A percentile compares a stretch with the other conserved stretches of the same genome.
Conservation (phyloP, 2,329 filamentous ascomycete genomes). For the Incumbomyces lentus region DNA sequence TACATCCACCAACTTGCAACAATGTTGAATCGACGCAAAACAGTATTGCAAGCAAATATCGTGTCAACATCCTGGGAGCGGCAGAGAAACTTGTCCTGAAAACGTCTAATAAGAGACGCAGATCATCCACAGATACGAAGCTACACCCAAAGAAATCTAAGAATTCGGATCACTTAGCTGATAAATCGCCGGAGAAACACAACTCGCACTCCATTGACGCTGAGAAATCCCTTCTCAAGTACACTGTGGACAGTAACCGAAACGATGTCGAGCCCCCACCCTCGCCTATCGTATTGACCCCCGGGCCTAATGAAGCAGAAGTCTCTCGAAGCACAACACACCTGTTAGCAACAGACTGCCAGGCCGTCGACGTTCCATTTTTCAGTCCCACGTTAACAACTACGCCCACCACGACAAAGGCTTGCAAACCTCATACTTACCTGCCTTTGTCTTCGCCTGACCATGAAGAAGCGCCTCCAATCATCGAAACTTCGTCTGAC, state of each 20-base stretch:
- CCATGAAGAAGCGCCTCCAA: background rate
- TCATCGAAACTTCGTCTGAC: conserved; percentile 1
- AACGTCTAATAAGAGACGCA: background rate
- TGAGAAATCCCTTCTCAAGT: background rate
- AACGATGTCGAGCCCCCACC: no score
- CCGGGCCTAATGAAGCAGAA: no score
- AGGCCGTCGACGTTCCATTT: no score
- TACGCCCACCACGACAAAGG: no score
- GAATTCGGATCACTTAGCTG: background rate
- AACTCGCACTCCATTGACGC: background rate
- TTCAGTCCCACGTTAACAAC: no score
- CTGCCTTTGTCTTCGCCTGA: no score
- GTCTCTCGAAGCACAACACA: background rate
- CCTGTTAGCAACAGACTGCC: no score
- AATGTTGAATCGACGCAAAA: no score
- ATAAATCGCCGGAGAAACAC: background rate
- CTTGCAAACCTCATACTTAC: no score
- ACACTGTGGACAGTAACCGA: no score
- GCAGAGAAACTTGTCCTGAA: background rate
- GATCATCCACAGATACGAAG: background rate
- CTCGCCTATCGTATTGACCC: no score
- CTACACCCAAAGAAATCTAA: background rate
- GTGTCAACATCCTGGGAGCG: conserved; percentile 1
- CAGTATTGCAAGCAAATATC: background rate
- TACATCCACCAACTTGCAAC: no score